A percentile compares a stretch with the other conserved stretches of the same genome.
These are phyloP conservation scores for Petunia secreta DNA, from an alignment of 257 asterid genomes.

Conservation along the genomic window DNA sequence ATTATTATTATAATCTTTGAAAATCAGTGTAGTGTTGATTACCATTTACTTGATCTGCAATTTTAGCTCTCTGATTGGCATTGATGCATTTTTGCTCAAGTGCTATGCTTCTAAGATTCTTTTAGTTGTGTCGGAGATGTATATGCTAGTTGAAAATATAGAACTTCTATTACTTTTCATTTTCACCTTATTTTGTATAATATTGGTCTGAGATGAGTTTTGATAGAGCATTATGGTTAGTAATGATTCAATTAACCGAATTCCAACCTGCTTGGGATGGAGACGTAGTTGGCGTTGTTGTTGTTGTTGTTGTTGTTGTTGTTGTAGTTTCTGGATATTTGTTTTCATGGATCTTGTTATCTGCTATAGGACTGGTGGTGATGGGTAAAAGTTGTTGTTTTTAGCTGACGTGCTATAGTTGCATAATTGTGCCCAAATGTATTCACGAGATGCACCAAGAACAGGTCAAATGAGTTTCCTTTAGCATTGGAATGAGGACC, in stretches of 20 bases:
- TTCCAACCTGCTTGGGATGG: too few relatives aligned
- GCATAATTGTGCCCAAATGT: background rate
- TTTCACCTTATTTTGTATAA: too few relatives aligned
- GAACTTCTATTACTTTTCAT: too few relatives aligned
- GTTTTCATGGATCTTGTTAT: slow-evolving; percentile 2
- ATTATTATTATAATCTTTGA: background rate
- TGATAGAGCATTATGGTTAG: too few relatives aligned
- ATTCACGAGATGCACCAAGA: background rate
- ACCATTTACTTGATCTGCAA: slow-evolving; percentile 5
- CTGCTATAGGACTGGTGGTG: background rate
- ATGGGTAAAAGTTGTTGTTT: background rate
- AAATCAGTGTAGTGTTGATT: background rate
- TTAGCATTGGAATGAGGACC: background rate
- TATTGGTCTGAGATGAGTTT: too few relatives aligned
- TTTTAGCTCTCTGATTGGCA: background rate
- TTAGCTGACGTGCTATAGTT: slow-evolving; percentile 4
- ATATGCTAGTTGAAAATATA: too few relatives aligned
- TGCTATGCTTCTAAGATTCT: too few relatives aligned
- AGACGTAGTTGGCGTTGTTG: too few relatives aligned
- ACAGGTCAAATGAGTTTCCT: background rate
- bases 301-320: too few relatives aligned
- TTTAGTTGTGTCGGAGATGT: too few relatives aligned
- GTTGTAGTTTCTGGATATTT: background rate
- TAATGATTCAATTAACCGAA: too few relatives aligned
- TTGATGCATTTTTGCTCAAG: background rate